Base-by-base conservation (phyloP, 169 alveolate species). In the Babesia bigemina region DNA sequence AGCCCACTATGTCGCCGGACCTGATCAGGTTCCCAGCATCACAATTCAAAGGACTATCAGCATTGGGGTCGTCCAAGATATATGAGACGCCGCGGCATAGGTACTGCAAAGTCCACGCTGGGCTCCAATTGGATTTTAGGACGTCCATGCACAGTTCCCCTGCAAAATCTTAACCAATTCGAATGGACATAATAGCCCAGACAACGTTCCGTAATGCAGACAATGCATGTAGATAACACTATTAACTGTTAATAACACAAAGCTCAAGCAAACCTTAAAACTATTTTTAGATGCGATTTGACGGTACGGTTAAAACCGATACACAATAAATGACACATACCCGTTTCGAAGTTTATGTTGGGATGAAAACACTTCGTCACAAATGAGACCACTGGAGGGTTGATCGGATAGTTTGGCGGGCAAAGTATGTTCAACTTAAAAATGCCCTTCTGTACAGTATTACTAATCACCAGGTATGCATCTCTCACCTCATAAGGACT, bases 1-100 rank as follows among this genome's bases (percentile, higher is more conserved):
- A 97, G 9, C 98, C 98, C 36, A 86, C 78, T 70, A 93, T 77
- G 85, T 97, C 99, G 45, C 97, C 97, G 39, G 95, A 93, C 60
- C 99, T 91, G 16, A 97, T 86, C 72, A 94, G 76, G 93, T 95
- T 94, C 6, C 97, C 97, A 59, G 99, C 98, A 85, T 97, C 99
- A 73, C 99, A 96, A 88, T 97, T 96, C 75, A 97, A 86, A 11
- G 99, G 99, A 66, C 98, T 94, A 49, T 97, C 97, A 17, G 99
- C 98, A 84, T 97, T 97, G 22, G 99, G 99, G 39, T 93, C 93
- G 48, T 91, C 87, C 60, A 97, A 87, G 28, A 97, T 88, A 65
- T 95, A 90, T 39, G 91, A 60, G 17, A 97, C 90, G 24, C 98
- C 99, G 22, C 96, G 86, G 63, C 99, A 96, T 44, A 96, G 91